Evolutionary conservation across 2,329 filamentous ascomycete genomes (phyloP).

Genomic region (Hirsutella minnesotensis): DNA sequence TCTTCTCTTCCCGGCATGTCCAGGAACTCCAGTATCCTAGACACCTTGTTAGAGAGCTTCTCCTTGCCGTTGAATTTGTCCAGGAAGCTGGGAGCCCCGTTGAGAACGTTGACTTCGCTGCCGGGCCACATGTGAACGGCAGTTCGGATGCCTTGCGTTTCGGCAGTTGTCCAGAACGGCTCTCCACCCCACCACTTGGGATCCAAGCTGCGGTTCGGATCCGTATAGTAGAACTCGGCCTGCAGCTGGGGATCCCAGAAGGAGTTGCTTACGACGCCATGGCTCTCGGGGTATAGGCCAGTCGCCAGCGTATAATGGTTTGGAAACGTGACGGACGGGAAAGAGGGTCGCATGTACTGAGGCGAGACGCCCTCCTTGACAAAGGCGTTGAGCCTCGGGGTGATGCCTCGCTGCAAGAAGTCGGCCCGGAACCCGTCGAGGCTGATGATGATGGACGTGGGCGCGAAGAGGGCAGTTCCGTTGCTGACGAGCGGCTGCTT

Average conservation of each 20-base stretch:
- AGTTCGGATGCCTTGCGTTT: slow-evolving; percentile 63
- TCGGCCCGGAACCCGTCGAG: slow-evolving; percentile 94
- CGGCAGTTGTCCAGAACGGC: slow-evolving; percentile 87
- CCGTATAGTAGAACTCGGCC: slow-evolving; percentile 80
- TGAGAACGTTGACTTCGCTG: slow-evolving; percentile 73
- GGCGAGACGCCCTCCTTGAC: slow-evolving; percentile 78
- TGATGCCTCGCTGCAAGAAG: slow-evolving; percentile 73
- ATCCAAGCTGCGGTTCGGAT: slow-evolving; percentile 62
- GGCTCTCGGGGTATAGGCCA: slow-evolving; percentile 81
- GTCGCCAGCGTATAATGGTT: slow-evolving; percentile 93
- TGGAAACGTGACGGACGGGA: slow-evolving; percentile 92
- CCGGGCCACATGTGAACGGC: slow-evolving; percentile 99
- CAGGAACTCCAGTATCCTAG: slow-evolving; percentile 68
- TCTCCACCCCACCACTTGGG: slow-evolving; percentile 93
- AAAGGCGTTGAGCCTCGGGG: slow-evolving; percentile 69
- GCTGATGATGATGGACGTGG: slow-evolving; percentile 87
- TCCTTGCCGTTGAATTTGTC: slow-evolving; percentile 80
- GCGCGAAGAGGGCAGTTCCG: slow-evolving; percentile 77
- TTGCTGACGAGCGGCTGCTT: slow-evolving; percentile 47
- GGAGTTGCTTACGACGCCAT: slow-evolving; percentile 85
- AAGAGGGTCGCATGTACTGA: slow-evolving; percentile 84
- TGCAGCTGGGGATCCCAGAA: slow-evolving; percentile 78
- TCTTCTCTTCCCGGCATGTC: slow-evolving; percentile 68
- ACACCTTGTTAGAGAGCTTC: slow-evolving; percentile 60
- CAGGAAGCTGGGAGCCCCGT: slow-evolving; percentile 65